Evolutionary conservation across 2,329 filamentous ascomycete species (phyloP), one percentile per base, ranked within the genome.

Genomic region (Zopfia rhizophila): DNA sequence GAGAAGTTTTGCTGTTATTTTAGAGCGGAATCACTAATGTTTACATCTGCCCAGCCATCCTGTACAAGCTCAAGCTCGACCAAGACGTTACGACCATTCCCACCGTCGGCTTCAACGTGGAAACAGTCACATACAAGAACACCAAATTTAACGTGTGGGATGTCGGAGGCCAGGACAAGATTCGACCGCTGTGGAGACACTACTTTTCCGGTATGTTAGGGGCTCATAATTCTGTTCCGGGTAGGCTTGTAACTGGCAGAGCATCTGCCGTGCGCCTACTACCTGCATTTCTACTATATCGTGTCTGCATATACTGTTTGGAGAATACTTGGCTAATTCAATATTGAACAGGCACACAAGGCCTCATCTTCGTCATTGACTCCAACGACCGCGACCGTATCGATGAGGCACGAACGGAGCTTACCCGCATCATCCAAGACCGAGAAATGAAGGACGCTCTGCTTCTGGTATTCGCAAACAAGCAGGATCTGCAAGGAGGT

Each of bases 81-180:
- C 89, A 97, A 83, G 94, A 96, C 75, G 94, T 97, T 76, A 97
- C 94, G 73, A 99, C 94, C 65, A 99, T 99, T 72, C 94, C 94
- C 65, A 99, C 94, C 72, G 96, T 97, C 72, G 94, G 94, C 70
- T 99, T 99, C 88, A 99, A 99, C 82, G 94, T 99, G 77, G 94
- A 99, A 85, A 97, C 94, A 45, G 94, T 99, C 76, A 92, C 96
- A 76, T 97, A 97, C 85, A 97, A 97, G 86, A 99, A 99, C 86
- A 97, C 96, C 71, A 91, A 96, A 77, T 99, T 99, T 85, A 97
- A 93, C 76, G 94, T 99, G 75, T 99, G 94, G 94, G 94, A 97
- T 82, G 94, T 99, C 72, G 94, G 94, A 83, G 94, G 94, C 77
- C 94, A 99, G 84, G 94, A 99, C 87, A 97, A 97, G 90, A 99